Base-by-base conservation (phyloP, 306 rosid species). In the Trifolium fragiferum region DNA sequence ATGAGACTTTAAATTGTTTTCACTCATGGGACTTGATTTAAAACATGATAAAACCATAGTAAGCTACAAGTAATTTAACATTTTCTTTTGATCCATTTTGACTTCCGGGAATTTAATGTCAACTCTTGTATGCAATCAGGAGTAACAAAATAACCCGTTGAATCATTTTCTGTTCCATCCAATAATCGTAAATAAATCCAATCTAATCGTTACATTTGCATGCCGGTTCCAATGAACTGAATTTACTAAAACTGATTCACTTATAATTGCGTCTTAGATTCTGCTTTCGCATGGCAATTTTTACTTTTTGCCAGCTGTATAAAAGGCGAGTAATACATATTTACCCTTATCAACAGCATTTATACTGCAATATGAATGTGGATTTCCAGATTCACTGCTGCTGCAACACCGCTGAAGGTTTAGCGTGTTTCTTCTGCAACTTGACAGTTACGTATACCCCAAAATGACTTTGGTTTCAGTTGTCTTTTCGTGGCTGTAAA, bases 401-500 rank as follows among this genome's bases (percentile, higher is more conserved):
- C 60, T 40, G 57, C 58, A 40, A 54, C 5, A 9, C 30, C 5
- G 12, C 37, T 64, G 43, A 50, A 76, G 8, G 32, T 49, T 41
- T 70, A 70, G 65, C 57, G 78, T 65, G 78, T 76, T 67, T 78
- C 87, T 49, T 92, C 96, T 6, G 88, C 89, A 74, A 92, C 85
- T 81, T 90, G 90, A 66, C 88, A 82, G 66, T 87, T 85, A 18
- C 93, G 89, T 68, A 92, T 85, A 62, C 90, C 96, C 97, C 96
- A 90, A 68, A 92, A 90, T 19, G 83, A 79, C 59, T 68, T 88
- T 4, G 97, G 97, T 82, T 84, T 90, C 87, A 92, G 81, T 37
- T 81, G 88, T 80, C 76, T 84, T 61, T 85, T 90, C 9, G 88
- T 86, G 67, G 96, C 90, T 4, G 92, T 88, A 59, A 88, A 92